Conservation (phyloP, 2,329 filamentous ascomycete species). For the Pseudonectria foliicola region DNA sequence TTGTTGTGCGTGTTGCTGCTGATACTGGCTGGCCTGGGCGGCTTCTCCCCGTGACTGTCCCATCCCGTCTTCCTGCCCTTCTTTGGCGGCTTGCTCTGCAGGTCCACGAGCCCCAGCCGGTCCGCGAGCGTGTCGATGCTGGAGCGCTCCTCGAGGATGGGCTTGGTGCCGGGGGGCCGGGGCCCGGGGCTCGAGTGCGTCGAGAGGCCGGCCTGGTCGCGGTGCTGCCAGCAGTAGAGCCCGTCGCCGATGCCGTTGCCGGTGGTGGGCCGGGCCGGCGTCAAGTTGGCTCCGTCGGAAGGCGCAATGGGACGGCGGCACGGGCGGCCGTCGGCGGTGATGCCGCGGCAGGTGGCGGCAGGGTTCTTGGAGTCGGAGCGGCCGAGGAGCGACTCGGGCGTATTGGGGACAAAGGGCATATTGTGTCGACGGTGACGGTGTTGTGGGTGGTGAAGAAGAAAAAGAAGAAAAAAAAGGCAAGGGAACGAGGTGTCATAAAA, state of each 20-base stretch:
- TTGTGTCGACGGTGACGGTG: constrained; percentile 25
- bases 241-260: constrained; percentile 37
- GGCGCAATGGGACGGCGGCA: constrained; percentile 65
- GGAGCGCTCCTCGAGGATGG: constrained; percentile 56
- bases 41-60: constrained; percentile 20
- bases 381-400: constrained; percentile 71
- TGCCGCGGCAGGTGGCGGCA: constrained; percentile 76
- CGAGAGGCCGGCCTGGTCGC: constrained; percentile 64
- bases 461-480: too few relatives aligned
- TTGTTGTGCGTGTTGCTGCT: too few relatives aligned
- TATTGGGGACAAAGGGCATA: constrained; percentile 44
- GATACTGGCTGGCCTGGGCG: too few relatives aligned
- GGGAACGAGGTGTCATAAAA: too few relatives aligned
- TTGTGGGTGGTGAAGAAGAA: neutral
- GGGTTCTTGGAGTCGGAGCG: constrained; percentile 83
- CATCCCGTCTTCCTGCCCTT: constrained; percentile 12
- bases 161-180: constrained; percentile 33
- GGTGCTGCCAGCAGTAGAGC: constrained; percentile 94
- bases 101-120: constrained; percentile 65
- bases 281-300: constrained; percentile 7
- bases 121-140: constrained; percentile 86
- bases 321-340: constrained; percentile 74
- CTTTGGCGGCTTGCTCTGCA: constrained; percentile 39
- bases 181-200: constrained; percentile 40
- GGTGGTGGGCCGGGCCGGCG: constrained; percentile 14